Evolutionary conservation across 345 rosid genomes (phyloP), one percentile per base, ranked within the genome.

Genomic region (Syzygium aromaticum): DNA sequence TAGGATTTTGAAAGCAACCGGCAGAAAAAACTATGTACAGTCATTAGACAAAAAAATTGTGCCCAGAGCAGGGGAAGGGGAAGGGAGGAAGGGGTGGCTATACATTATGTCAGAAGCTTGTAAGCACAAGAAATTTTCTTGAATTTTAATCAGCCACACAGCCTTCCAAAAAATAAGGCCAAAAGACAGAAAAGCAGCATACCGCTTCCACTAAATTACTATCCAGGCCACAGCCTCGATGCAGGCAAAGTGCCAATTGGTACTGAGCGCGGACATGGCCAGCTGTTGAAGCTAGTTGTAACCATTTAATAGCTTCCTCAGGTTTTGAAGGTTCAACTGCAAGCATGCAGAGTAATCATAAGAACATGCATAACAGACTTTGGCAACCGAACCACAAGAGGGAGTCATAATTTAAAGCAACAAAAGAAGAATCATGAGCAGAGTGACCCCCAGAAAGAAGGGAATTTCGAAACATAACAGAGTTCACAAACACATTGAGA

Each of bases 241-340:
- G 98, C 52, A 95, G 87, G 91, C 97, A 95, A 86, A 96, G 98
- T 4, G 96, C 99, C 17, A 96, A 89, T 88, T 96, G 99, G 93
- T 95, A 96, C 86, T 95, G 98, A 51, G 99, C 98, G 30, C 98
- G 94, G 86, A 89, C 89, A 84, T 95, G 94, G 16, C 98, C 97
- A 11, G 93, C 92, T 22, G 90, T 64, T 7, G 97, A 93, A 88
- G 99, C 96, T 85, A 86, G 83, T 8, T 86, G 87, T 86, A 98
- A 91, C 98, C 98, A 98, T 78, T 88, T 91, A 51, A 94, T 85
- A 17, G 99, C 98, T 92, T 94, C 95, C 87, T 91, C 88, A 2
- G 86, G 91, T 52, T 92, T 90, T 49, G 92, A 54, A 21, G 96
- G 96, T 90, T 98, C 94, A 88, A 86, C 99, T 95, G 92, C 93